Percentiles rank a stretch among this genome's conserved stretches.
Conservation (phyloP, 1,284 basidiomycete species). For the Bjerkandera adusta region DNA sequence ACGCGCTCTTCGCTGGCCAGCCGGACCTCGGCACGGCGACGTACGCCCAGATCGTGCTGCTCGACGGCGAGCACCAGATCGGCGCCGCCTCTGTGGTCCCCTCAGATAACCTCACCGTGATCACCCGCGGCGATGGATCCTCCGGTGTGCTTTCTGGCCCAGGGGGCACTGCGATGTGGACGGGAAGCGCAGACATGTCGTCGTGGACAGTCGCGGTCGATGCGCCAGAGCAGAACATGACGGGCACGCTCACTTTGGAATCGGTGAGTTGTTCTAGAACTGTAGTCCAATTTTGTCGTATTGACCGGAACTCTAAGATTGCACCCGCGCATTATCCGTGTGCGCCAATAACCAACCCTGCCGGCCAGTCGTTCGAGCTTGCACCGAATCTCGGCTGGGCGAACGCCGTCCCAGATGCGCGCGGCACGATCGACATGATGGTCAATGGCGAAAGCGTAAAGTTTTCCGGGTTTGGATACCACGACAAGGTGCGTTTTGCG, state of each 20-base stretch:
- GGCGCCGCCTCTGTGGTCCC: conserved; percentile 1
- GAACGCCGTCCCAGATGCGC: conserved; percentile 15
- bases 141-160: conserved; percentile 2
- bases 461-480: conserved; percentile 13
- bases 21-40: conserved; percentile 9
- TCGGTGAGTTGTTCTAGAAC: conserved; percentile 1
- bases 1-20: conserved; percentile 8
- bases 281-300: neutral
- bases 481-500: conserved; percentile 13
- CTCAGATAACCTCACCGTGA: conserved; percentile 10
- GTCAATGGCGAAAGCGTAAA: conserved; percentile 2
- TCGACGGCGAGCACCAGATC: neutral
- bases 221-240: conserved; percentile 10
- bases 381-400: conserved; percentile 13
- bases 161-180: conserved; percentile 7
- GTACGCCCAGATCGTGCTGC: conserved; percentile 1
- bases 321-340: conserved; percentile 16
- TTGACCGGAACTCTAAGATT: conserved; percentile 2
- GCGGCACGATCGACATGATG: conserved; percentile 7
- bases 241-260: conserved; percentile 7
- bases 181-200: conserved; percentile 13
- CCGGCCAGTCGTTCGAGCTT: conserved; percentile 13
- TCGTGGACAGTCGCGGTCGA: conserved; percentile 8
- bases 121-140: conserved; percentile 8
- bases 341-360: neutral